These are phyloP conservation scores for Pistacia integerrima DNA, from an alignment of 345 rosid species.

Conservation along the genomic window DNA sequence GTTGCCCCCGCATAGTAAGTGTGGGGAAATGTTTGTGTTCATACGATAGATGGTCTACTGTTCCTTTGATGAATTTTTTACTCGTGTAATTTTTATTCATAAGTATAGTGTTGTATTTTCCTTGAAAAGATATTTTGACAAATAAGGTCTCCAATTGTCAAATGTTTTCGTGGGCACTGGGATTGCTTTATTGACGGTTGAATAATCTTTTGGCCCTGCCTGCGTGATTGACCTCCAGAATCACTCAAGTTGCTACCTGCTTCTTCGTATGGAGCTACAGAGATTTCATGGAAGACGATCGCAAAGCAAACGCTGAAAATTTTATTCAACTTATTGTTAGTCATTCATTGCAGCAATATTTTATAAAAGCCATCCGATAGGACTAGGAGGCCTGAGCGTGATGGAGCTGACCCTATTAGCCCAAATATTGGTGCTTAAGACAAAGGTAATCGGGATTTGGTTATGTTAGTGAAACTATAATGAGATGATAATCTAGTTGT, in stretches of 20 bases:
- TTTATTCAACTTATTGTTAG: too few relatives aligned
- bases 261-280: not conserved
- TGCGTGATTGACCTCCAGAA: too few relatives aligned
- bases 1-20: constrained; percentile 55
- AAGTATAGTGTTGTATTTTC: not conserved
- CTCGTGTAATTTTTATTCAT: constrained; percentile 9
- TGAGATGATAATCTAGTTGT: too few relatives aligned
- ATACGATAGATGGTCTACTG: not conserved
- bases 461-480: too few relatives aligned
- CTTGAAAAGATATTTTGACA: not conserved
- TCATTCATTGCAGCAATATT: too few relatives aligned
- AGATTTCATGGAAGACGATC: not conserved
- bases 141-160: not conserved
- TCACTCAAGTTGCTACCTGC: not conserved
- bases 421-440: too few relatives aligned
- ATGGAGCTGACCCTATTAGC: too few relatives aligned
- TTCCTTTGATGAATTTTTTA: not conserved
- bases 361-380: too few relatives aligned
- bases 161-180: not conserved
- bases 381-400: too few relatives aligned
- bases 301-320: not conserved
- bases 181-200: not conserved
- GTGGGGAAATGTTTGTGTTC: constrained; percentile 1
- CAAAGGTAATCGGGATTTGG: too few relatives aligned
- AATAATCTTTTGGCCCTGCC: not conserved